Base-by-base conservation (phyloP, 208 protist genomes). In the Phytomonas sp. region DNA sequence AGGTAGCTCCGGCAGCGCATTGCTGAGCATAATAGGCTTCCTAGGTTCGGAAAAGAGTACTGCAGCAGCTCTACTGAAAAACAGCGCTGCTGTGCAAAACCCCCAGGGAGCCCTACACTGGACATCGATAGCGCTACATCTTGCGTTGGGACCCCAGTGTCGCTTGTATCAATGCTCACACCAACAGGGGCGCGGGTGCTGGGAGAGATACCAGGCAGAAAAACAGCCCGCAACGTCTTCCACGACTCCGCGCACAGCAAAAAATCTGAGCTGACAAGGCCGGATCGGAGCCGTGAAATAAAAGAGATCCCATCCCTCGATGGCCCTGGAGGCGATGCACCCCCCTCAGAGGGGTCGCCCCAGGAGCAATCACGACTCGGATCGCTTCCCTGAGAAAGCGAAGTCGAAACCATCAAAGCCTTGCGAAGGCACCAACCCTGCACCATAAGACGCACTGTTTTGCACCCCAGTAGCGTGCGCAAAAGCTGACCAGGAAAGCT, bases 241-340 rank as follows among this genome's bases (percentile, higher is more conserved):
- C 65, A 68, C 65, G 65, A 32, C 65, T 68, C 65, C 23, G 65
- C 31, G 29, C 37, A 40, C 17, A 51, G 30, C 13, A 51, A 53
- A 20, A 68, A 33, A 40, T 68, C 65, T 26, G 33, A 4, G 33
- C 31, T 53, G 13, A 40, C 17, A 68, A 32, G 51, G 4, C 33
- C 65, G 15, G 36, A n/a, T 4, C 8, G 30, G 11, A 68, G 65
- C 29, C 33, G 31, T 31, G 17, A 23, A 13, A 53, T 8, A 0
- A 68, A 59, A 20, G 20, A 26, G 0, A 56, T 20, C 0, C 4
- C 46, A 56, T 56, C 20, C 4, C 4, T 23, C 4, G 20, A 26
- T 56, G 46, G 20, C 11, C 1, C 46, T 56, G 46, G 17, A 11
- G 46, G 26, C 46, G 46, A 17, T 56, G 11, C 1, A 26, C 20